Conservation (phyloP, 441 rosid species). For the Bocquillonia castaneifolia region DNA sequence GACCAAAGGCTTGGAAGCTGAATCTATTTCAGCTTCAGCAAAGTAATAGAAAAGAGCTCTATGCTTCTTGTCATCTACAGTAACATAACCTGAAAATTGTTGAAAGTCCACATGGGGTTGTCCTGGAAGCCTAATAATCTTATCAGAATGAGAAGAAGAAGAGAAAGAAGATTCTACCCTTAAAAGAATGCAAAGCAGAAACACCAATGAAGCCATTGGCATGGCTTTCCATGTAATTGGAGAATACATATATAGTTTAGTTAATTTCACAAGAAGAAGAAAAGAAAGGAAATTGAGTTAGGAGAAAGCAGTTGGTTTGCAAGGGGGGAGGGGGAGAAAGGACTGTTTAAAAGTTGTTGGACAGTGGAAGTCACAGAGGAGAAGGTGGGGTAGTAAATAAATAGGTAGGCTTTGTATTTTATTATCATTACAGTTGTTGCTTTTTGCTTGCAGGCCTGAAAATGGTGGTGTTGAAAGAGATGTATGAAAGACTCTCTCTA, state of each 20-base stretch:
- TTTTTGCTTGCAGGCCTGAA: conserved; percentile 33
- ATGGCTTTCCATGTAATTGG: conserved; percentile 40
- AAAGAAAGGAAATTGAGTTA: neutral
- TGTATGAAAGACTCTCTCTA: conserved; percentile 14
- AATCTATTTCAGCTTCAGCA: conserved; percentile 75
- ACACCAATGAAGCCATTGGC: conserved; percentile 39
- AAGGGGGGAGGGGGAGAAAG: neutral
- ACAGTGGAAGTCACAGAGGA: conserved; percentile 26
- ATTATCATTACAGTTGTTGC: conserved; percentile 22
- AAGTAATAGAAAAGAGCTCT: conserved; percentile 91
- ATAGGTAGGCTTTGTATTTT: conserved; percentile 16
- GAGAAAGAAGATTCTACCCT: conserved; percentile 29
- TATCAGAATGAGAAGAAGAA: conserved; percentile 37
- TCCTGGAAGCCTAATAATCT: conserved; percentile 60
- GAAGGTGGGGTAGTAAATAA: conserved; percentile 20
- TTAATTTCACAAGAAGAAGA: conserved; percentile 12
- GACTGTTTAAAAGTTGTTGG: conserved; percentile 4
- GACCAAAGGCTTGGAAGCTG: conserved; percentile 76
- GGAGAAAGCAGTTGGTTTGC: neutral
- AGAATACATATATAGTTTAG: conserved; percentile 36
- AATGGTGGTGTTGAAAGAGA: conserved; percentile 33
- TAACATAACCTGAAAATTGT: conserved; percentile 84
- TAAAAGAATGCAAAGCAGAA: conserved; percentile 28
- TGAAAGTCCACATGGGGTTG: conserved; percentile 77
- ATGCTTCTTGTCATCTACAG: conserved; percentile 59